phyloP scores from a whole-genome alignment of 2,329 filamentous ascomycete genomes.

The Alternaria brassicicola region DNA sequence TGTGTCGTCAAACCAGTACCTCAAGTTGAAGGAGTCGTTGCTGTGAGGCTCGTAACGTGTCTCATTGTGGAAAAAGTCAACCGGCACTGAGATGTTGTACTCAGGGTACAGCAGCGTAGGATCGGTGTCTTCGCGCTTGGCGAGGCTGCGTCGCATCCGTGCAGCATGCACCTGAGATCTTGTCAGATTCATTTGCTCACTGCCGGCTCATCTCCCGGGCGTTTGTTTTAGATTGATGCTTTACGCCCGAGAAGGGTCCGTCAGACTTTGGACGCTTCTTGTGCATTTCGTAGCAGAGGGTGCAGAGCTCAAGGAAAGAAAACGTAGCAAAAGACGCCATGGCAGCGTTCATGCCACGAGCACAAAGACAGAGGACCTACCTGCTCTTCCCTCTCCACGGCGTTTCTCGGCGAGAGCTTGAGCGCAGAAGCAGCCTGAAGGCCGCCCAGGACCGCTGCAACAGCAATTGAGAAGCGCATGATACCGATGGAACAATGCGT shows the following conservation, averaged over 20 bases:
- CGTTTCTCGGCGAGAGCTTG: slow-evolving; percentile 22
- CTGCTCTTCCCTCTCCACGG: slow-evolving; percentile 28
- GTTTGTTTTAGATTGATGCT: neutral
- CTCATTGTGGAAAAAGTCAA: slow-evolving; percentile 87
- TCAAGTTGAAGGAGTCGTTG: slow-evolving; percentile 68
- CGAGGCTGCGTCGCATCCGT: slow-evolving; percentile 25
- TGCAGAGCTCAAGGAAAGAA: neutral
- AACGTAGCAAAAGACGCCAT: neutral
- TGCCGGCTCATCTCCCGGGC: neutral
- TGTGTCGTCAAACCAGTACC: slow-evolving; percentile 83
- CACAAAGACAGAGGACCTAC: slow-evolving; percentile 19
- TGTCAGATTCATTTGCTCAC: slow-evolving; percentile 1
- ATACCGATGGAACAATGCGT: neutral
- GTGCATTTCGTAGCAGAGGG: neutral
- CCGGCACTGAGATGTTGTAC: slow-evolving; percentile 61
- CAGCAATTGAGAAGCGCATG: slow-evolving; percentile 37
- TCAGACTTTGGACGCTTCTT: neutral
- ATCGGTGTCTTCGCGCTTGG: slow-evolving; percentile 43
- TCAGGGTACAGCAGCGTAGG: slow-evolving; percentile 53
- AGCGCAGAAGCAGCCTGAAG: slow-evolving; percentile 33
- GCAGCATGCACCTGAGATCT: slow-evolving; percentile 21
- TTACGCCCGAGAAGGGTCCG: neutral
- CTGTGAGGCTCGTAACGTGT: slow-evolving; percentile 77
- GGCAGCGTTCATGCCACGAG: neutral
- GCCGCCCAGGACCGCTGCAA: slow-evolving; percentile 31